Percentiles rank a stretch among this genome's conserved stretches.
phyloP scores from a whole-genome alignment of 805 yeast species.

The Lipomyces oligophaga region DNA sequence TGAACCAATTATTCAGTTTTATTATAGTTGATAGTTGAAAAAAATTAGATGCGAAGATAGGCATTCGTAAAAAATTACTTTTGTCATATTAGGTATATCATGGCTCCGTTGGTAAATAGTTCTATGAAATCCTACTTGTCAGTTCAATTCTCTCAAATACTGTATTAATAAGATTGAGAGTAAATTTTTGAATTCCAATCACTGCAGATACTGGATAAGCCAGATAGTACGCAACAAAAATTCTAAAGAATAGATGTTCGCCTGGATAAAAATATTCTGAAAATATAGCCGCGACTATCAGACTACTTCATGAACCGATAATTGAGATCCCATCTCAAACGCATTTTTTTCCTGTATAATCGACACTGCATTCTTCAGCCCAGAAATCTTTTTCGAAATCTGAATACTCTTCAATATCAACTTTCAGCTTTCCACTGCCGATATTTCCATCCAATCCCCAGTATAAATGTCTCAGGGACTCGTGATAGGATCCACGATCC shows the following conservation, averaged over 20 bases:
- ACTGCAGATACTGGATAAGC: too few species aligned
- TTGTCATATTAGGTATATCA: not conserved
- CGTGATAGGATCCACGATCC: not conserved
- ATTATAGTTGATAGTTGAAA: not conserved
- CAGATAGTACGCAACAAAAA: too few species aligned
- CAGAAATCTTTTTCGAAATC: slow-evolving; percentile 7
- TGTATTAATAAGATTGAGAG: too few species aligned
- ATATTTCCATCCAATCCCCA: not conserved
- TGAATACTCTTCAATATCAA: slow-evolving; percentile 2
- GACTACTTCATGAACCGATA: too few species aligned
- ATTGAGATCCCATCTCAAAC: too few species aligned
- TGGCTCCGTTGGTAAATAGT: not conserved
- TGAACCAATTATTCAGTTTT: not conserved
- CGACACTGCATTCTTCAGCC: too few species aligned
- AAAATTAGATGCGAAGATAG: not conserved
- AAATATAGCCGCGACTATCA: too few species aligned
- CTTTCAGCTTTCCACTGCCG: not conserved
- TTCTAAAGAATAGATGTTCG: too few species aligned
- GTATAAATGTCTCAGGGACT: not conserved
- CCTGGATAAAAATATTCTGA: too few species aligned
- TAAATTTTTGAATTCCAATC: too few species aligned
- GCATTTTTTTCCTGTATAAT: too few species aligned
- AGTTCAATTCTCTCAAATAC: too few species aligned
- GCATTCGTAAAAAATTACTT: not conserved
- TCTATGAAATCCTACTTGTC: not conserved